Base-by-base conservation (phyloP, 2,329 filamentous ascomycete genomes). In the Aspergillus caelatus region DNA sequence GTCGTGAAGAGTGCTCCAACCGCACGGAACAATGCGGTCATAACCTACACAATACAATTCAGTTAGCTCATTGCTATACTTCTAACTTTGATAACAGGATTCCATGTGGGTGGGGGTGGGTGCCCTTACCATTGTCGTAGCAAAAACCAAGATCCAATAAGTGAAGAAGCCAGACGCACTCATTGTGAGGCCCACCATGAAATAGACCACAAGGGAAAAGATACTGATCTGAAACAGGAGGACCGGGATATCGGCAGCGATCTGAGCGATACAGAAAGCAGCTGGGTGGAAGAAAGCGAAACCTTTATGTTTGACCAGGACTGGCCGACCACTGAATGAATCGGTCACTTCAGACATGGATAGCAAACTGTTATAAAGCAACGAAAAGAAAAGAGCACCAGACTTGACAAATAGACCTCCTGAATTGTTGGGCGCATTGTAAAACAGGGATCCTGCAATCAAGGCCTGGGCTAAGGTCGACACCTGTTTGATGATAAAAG, bases 391-490 rank as follows among this genome's bases (percentile, higher is more conserved):
- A 5, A 89, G 77, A 0, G 88, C 84, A 58, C 89, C 89, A 0
- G 84, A 82, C 68, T 90, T 90, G 68, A 85, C 72, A 72, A 91
- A 91, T 0, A 91, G 75, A 10, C 89, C 89, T 1, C 76, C 80
- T 0, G 87, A 86, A 57, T 84, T 86, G 28, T 78, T 63, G 0
- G 88, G 83, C 0, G 88, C 85, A 61, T 88, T 82, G 76, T 91
- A 91, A 76, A 91, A 91, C 4, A 91, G 80, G 0, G 88, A 90
- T 8, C 88, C 89, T 1, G 84, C 81, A 62, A 91, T 85, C 6
- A 91, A 75, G 0, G 88, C 87, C 68, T 89, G 86, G 0, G 82
- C 69, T 9, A 90, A 70, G 1, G 85, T 88, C 0, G 84, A 82
- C 6, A 81, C 75, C 67, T 90, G 87, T 71, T 88, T 89, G 76